Evolutionary conservation across 495 filamentous ascomycete species (phyloP), one percentile per base, ranked within the genome.

Genomic region (Tuber calosporum): DNA sequence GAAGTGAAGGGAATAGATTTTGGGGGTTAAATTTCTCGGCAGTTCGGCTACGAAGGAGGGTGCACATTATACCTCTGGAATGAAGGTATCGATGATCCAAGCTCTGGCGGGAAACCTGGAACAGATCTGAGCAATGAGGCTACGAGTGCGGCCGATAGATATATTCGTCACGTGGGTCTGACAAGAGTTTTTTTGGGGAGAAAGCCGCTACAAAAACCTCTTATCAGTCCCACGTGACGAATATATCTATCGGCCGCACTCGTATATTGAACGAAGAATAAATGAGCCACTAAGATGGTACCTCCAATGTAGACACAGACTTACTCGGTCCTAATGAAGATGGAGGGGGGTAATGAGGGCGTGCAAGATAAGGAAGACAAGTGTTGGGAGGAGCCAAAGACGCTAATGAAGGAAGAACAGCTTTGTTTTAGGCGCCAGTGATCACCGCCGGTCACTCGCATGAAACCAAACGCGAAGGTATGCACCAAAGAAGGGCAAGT

Each of bases 401-500:
- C 87, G 75, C 85, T 93, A 73, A 90, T 95, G 86, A 87, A 85
- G 66, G 86, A 91, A 43, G 90, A 91, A 75, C 88, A 91, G 76
- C 90, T 89, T 79, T 78, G 73, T n/a, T n/a, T n/a, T n/a, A 9
- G 30, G 0, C 43, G 5, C n/a, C n/a, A 22, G n/a, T n/a, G n/a
- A n/a, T n/a, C n/a, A n/a, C n/a, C n/a, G n/a, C n/a, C n/a, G n/a
- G n/a, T n/a, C n/a, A n/a, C n/a, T n/a, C n/a, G n/a, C n/a, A n/a
- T n/a, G n/a, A n/a, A n/a, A n/a, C n/a, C n/a, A n/a, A n/a, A n/a
- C n/a, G n/a, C n/a, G n/a, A n/a, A n/a, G n/a, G n/a, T n/a, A n/a
- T n/a, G n/a, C n/a, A n/a, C n/a, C n/a, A n/a, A n/a, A n/a, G n/a
- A n/a, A n/a, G n/a, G n/a, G n/a, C n/a, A n/a, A n/a, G n/a, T n/a